Evolutionary conservation across 176 grass and related monocot species (phyloP).

Genomic region (Thalia dealbata): DNA sequence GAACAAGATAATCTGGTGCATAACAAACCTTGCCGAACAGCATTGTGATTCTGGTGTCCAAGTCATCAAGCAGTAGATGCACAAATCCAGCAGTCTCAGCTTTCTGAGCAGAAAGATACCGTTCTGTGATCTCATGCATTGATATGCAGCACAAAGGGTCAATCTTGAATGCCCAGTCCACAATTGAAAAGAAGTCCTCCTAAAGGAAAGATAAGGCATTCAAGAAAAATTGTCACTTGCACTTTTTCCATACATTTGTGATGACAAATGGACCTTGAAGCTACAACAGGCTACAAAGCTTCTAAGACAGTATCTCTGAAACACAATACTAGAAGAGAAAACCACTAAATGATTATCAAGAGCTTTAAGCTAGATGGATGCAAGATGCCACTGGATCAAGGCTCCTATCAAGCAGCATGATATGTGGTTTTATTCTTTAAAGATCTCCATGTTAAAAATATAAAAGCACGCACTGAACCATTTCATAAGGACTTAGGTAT

Average conservation of each 20-base stretch:
- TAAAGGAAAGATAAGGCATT: slow-evolving; percentile 30
- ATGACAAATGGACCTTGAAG: neutral
- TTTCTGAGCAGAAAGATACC: slow-evolving; percentile 79
- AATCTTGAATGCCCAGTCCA: slow-evolving; percentile 85
- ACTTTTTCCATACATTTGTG: neutral
- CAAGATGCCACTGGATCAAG: no score
- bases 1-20: neutral
- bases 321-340: no score
- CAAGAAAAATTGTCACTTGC: neutral
- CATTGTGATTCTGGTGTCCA: slow-evolving; percentile 63
- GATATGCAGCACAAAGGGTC: slow-evolving; percentile 81
- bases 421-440: no score
- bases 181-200: slow-evolving; percentile 74
- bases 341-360: no score
- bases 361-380: no score
- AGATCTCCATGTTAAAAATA: no score
- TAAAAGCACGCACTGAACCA: no score
- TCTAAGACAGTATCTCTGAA: neutral
- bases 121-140: slow-evolving; percentile 90
- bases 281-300: neutral
- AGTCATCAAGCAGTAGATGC: slow-evolving; percentile 64
- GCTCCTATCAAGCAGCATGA: no score
- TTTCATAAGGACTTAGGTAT: no score
- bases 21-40: slow-evolving; percentile 69
- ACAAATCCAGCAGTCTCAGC: slow-evolving; percentile 83